Evolutionary conservation across 345 rosid genomes (phyloP).

Genomic region (Salix viminalis): DNA sequence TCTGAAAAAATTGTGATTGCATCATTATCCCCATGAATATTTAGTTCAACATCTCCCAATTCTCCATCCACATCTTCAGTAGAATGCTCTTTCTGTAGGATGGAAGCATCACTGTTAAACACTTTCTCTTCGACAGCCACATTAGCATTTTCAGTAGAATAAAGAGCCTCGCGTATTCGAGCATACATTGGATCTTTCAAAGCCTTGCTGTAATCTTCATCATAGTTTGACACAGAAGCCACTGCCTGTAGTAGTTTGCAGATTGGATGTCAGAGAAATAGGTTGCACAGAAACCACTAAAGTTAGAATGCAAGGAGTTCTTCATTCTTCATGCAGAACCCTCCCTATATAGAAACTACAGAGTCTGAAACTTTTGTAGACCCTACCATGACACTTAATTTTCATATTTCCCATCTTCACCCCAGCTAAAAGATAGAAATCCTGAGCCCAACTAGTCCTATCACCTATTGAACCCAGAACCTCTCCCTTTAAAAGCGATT

Average conservation of each 20-base stretch:
- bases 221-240: conserved; percentile 49
- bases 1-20: not conserved
- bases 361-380: not conserved
- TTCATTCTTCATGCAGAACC: not conserved
- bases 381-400: not conserved
- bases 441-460: not conserved
- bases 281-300: not conserved
- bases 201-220: conserved; percentile 64
- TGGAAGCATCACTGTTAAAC: conserved; percentile 8
- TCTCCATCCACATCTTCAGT: conserved; percentile 4
- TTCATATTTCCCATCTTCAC: not conserved
- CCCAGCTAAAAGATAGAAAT: not conserved
- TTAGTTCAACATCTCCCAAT: conserved; percentile 6
- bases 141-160: conserved; percentile 27
- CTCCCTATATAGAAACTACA: not conserved
- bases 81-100: conserved; percentile 17
- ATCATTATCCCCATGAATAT: not conserved
- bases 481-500: not conserved
- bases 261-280: conserved; percentile 4
- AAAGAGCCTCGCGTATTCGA: conserved; percentile 51
- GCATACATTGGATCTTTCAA: conserved; percentile 62
- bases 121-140: conserved; percentile 24
- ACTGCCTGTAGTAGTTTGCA: conserved; percentile 49
- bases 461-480: not conserved
- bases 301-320: conserved; percentile 4